phyloP scores from a whole-genome alignment of 164 flowering plant genomes.

The Brasenia schreberi region DNA sequence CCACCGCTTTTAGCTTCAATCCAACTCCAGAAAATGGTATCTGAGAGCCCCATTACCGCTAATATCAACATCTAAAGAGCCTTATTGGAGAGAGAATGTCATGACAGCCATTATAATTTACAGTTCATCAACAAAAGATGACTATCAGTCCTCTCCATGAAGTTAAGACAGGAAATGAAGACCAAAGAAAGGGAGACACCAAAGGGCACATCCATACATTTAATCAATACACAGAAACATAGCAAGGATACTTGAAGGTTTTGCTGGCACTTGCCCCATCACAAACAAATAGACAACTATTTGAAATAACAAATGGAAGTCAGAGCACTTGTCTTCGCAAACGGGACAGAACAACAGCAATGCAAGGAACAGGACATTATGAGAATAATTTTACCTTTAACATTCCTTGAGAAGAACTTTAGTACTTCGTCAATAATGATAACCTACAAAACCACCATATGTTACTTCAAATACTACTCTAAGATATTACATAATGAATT shows the following conservation, averaged over 20 bases:
- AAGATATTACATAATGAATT: neutral
- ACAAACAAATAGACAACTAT: neutral
- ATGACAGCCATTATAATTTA: too few relatives aligned
- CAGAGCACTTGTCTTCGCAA: too few relatives aligned
- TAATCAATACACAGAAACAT: neutral
- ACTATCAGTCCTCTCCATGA: too few relatives aligned
- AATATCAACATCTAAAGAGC: too few relatives aligned
- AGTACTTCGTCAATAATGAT: conserved; percentile 83
- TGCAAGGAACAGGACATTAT: conserved; percentile 1
- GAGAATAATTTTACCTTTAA: conserved; percentile 32
- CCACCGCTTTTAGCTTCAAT: too few relatives aligned
- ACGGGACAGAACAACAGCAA: neutral
- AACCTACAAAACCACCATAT: conserved; percentile 38
- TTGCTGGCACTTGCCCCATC: neutral
- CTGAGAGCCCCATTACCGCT: too few relatives aligned
- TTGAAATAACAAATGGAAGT: neutral
- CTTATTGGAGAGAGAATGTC: too few relatives aligned
- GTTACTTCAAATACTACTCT: neutral
- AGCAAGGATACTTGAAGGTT: neutral
- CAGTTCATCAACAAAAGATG: too few relatives aligned
- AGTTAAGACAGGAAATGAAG: too few relatives aligned
- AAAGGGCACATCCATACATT: neutral
- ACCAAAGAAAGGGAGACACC: too few relatives aligned
- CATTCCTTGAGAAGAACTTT: conserved; percentile 81
- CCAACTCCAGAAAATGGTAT: too few relatives aligned